Base-by-base conservation (phyloP, 2,329 filamentous ascomycete species). In the Ascochyta pisi region DNA sequence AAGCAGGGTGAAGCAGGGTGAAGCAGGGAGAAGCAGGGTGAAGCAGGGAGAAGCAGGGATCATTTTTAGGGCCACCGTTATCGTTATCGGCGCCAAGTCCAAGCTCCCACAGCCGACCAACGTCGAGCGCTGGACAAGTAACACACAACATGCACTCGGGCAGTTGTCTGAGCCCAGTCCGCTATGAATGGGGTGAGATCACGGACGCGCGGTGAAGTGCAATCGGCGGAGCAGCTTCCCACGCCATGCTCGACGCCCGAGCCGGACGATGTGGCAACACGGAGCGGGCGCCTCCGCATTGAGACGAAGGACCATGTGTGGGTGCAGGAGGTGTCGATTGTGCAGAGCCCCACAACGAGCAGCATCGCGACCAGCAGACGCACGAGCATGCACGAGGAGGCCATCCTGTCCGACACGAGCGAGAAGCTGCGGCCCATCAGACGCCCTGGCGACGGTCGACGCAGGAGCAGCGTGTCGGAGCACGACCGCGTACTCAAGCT, bases 401-500 rank as follows among this genome's bases (percentile, higher is more conserved):
- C 69, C 6, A 54, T 70, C 0, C 41, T 73, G 23, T 73, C 70
- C 1, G 73, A 76, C 52, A 63, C 70, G 15, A 73, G 66, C 57
- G 71, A 73, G 54, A 72, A 62, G 52, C 56, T 61, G 9, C 61
- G 64, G 37, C 69, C 66, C 33, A 75, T 75, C 53, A 73, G 70
- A 55, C 63, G 73, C 16, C 73, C 72, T 19, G 73, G 72, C n/a
- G 72, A 74, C 59, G 65, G 52, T 3, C 59, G 69, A 54, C 61
- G 72, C 53, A 73, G 50, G 61, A 76, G 73, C 64, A 75, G 71
- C 58, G 67, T 73, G 29, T 71, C 70, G 3, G 73, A 73, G 33
- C 70, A 75, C 31, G 70, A 80, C 5, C 78, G 75, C 58, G 68
- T 81, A 3, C 69, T 83, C 54, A 86, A 83, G 63, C 72, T 86